Evolutionary conservation across 2,329 filamentous ascomycete genomes (phyloP), one percentile per base, ranked within the genome.

Genomic region (Pseudodiploospora longispora): DNA sequence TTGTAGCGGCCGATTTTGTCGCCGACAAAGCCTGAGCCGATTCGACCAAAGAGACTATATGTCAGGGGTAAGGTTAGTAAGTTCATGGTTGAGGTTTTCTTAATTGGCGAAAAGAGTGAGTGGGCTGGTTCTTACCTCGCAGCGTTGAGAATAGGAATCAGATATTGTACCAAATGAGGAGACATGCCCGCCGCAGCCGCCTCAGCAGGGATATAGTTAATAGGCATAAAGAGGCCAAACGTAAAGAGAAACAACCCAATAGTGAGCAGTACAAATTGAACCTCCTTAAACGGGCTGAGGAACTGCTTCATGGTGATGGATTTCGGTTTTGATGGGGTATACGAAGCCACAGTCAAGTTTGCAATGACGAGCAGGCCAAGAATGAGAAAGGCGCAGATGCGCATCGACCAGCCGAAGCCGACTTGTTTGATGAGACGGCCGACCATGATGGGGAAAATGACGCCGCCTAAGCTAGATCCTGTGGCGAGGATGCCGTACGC

Each of bases 361-460:
- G 63, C 54, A 30, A 68, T 40, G 35, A 54, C 41, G 2, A 66
- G 60, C 12, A 63, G 46, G 41, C 46, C 51, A 0, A 69, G 50
- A 4, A 68, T 59, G 32, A 70, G 44, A 10, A 71, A 68, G 8
- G 57, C 66, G 2, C 55, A 58, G 12, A 54, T 60, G 19, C 67
- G 58, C 56, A 70, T 65, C 2, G 65, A 48, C 67, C 65, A 70
- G 1, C 54, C 55, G n/a, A 62, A 70, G 1, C 66, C 66, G 4
- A 67, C 52, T 4, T 50, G 30, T 0, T 47, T 49, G 33, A 67
- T 66, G 6, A 70, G 50, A 2, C 55, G 58, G 2, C 46, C 57
- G 3, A 68, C 52, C 58, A 69, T 65, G 47, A 70, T 65, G 28
- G 67, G 67, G 40, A 68, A 63, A 28, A 70, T 54, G 30, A 67